Conservation (phyloP, 2,329 filamentous ascomycete genomes). For the Didymella sp. region DNA sequence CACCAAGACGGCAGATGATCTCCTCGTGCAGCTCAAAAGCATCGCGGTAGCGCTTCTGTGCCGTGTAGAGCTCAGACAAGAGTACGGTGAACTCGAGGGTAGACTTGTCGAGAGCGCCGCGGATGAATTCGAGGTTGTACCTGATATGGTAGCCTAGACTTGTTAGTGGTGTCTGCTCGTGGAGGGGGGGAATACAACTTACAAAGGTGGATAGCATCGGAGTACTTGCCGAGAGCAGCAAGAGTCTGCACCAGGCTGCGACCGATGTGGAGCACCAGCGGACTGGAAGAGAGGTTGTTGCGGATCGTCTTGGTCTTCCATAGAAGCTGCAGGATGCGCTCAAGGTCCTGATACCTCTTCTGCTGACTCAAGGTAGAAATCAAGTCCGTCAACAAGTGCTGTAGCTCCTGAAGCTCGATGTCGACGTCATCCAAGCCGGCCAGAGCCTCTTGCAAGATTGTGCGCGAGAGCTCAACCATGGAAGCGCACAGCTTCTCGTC, state of each 20-base stretch:
- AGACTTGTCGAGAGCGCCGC: constrained; percentile 27
- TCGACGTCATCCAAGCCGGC: constrained; percentile 46
- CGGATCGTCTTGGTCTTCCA: constrained; percentile 40
- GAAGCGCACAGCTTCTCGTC: constrained; percentile 43
- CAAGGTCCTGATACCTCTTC: constrained; percentile 52
- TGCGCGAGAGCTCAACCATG: constrained; percentile 47
- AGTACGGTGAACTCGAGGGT: constrained; percentile 31
- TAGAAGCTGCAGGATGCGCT: constrained; percentile 44
- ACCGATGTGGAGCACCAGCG: constrained; percentile 31
- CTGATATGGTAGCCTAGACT: constrained; percentile 27
- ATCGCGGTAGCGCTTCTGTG: constrained; percentile 28
- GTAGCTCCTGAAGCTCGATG: constrained; percentile 50
- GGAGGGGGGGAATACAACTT: not conserved
- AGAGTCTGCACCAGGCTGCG: constrained; percentile 33
- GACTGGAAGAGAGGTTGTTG: constrained; percentile 30
- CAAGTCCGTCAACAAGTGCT: constrained; percentile 51
- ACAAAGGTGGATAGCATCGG: constrained; percentile 31
- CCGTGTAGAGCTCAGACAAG: constrained; percentile 31
- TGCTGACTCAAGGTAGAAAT: constrained; percentile 53
- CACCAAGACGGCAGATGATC: constrained; percentile 27
- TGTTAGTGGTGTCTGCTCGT: not conserved
- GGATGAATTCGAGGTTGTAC: constrained; percentile 32
- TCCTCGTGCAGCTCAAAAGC: constrained; percentile 36
- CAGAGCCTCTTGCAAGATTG: constrained; percentile 51
- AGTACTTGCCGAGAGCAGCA: constrained; percentile 25